These are phyloP conservation scores for Fusarium sacchari DNA, from an alignment of 2,329 filamentous ascomycete species.

Conservation along the genomic window DNA sequence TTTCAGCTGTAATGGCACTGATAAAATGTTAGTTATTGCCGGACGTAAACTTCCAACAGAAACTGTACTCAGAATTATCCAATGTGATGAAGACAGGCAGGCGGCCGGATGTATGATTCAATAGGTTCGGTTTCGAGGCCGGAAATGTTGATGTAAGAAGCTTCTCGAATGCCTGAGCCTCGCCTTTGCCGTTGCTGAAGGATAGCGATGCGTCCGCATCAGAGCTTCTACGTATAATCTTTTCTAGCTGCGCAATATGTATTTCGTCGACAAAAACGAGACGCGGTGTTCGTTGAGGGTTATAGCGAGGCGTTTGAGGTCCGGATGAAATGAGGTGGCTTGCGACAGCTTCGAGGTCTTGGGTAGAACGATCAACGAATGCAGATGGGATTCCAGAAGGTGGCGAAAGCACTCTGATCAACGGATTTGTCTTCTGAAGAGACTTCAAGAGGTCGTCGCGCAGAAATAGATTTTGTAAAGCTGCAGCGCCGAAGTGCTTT, in stretches of 20 bases:
- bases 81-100: not conserved
- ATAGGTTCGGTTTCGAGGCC: not conserved
- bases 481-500: not conserved
- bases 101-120: not conserved
- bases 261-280: not conserved
- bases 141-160: not conserved
- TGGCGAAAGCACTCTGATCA: not conserved
- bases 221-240: not conserved
- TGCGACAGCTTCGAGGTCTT: not conserved
- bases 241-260: not conserved
- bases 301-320: not conserved
- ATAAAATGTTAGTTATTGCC: not conserved
- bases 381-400: not conserved
- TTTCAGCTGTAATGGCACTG: not conserved
- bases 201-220: not conserved
- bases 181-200: not conserved
- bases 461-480: not conserved
- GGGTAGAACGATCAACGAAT: not conserved
- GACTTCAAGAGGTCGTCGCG: not conserved
- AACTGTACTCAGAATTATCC: not conserved
- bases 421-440: not conserved
- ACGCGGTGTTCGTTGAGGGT: not conserved
- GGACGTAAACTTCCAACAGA: rapidly evolving
- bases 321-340: not conserved
- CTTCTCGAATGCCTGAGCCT: not conserved